phyloP scores from a whole-genome alignment of 176 grass and related monocot genomes.

The Cocos nucifera region DNA sequence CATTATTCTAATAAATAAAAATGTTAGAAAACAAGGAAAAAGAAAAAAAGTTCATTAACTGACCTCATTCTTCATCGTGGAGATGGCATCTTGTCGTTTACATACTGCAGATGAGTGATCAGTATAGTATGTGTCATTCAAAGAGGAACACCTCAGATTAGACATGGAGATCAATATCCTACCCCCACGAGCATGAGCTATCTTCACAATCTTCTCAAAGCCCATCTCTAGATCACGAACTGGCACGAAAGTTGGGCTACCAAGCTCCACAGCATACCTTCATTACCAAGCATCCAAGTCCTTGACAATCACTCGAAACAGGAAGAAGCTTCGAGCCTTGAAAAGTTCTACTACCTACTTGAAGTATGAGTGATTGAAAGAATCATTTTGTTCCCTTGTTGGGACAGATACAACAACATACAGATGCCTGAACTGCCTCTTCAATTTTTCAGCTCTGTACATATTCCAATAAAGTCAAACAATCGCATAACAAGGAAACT shows the following conservation, averaged over 20 bases:
- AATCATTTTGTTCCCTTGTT: conserved; percentile 59
- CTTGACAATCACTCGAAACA: conserved; percentile 1
- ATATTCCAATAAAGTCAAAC: no score
- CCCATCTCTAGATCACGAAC: conserved; percentile 67
- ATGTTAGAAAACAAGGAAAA: background rate
- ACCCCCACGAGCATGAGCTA: conserved; percentile 79
- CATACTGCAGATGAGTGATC: conserved; percentile 36
- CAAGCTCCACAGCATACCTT: conserved; percentile 64
- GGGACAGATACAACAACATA: conserved; percentile 58
- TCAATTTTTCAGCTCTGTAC: conserved; percentile 57
- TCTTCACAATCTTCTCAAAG: conserved; percentile 85
- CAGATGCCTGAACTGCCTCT: conserved; percentile 65
- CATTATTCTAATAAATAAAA: background rate
- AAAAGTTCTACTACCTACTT: conserved; percentile 28
- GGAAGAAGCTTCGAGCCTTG: conserved; percentile 1
- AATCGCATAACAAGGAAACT: background rate
- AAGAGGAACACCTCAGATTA: background rate
- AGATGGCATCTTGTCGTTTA: conserved; percentile 50
- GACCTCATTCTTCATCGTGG: conserved; percentile 67
- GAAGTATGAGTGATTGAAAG: conserved; percentile 63
- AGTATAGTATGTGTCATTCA: conserved; percentile 4
- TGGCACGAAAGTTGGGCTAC: conserved; percentile 62
- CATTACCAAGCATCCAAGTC: conserved; percentile 3
- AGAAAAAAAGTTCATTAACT: conserved; percentile 14
- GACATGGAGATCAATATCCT: conserved; percentile 14